Percentiles rank a stretch among this genome's conserved stretches.
phyloP scores from a whole-genome alignment of 257 asterid species.

The Gynochthodes officinalis region DNA sequence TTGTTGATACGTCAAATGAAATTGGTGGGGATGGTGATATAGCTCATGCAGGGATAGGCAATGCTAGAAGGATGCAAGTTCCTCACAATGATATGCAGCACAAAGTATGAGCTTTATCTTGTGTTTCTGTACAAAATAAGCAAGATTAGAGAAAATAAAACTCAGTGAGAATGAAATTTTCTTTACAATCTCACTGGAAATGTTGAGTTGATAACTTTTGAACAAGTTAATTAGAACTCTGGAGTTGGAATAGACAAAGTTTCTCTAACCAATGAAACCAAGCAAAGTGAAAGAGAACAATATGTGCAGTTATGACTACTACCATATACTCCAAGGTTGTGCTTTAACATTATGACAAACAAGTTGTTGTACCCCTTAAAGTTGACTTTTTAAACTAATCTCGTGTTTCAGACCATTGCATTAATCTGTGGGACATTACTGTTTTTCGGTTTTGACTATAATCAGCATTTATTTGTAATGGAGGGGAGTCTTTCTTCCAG shows the following conservation, averaged over 20 bases:
- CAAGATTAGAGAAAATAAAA: not conserved
- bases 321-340: not conserved
- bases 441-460: not conserved
- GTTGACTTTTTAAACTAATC: not conserved
- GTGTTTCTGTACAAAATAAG: conserved; percentile 1
- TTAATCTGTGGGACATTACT: not conserved
- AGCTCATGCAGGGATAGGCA: conserved; percentile 92
- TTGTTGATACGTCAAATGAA: conserved; percentile 97
- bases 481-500: not conserved
- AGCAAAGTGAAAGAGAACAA: not conserved
- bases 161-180: not conserved
- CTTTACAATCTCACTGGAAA: not conserved
- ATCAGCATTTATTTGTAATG: not conserved
- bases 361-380: not conserved
- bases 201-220: not conserved
- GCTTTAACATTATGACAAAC: not conserved
- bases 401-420: not conserved
- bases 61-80: conserved; percentile 97
- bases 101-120: conserved; percentile 48
- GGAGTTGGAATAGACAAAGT: not conserved
- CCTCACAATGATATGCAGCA: conserved; percentile 91
- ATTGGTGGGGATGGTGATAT: conserved; percentile 99
- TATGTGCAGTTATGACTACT: too few relatives aligned
- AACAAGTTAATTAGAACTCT: not conserved
- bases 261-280: not conserved